Percentiles rank a stretch among this genome's conserved stretches.
These are phyloP conservation scores for Martensiomyces pterosporus DNA, from an alignment of 192 early-diverging fungal genomes.

Conservation along the genomic window DNA sequence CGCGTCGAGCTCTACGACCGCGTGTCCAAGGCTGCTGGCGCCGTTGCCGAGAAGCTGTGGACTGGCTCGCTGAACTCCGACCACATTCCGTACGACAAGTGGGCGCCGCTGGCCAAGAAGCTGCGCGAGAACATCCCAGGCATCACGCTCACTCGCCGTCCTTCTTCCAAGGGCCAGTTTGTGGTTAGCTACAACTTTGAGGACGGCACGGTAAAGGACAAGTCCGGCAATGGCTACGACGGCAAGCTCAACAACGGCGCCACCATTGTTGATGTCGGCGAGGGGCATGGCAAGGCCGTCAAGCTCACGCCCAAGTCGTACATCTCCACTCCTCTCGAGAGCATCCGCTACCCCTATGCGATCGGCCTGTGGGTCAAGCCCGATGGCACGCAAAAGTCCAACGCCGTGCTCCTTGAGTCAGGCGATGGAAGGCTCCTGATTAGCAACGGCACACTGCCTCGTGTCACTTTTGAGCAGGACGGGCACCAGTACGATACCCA, in stretches of 20 bases:
- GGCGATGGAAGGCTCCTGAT: conserved; percentile 34
- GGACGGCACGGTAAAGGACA: conserved; percentile 28
- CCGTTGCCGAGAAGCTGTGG: conserved; percentile 48
- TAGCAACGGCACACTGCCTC: conserved; percentile 29
- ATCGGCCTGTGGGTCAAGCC: conserved; percentile 45
- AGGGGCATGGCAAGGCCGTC: conserved; percentile 36
- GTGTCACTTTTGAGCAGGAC: conserved; percentile 37
- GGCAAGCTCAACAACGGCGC: conserved; percentile 45
- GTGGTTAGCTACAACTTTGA: conserved; percentile 44
- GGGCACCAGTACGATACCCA: conserved; percentile 39
- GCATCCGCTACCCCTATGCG: conserved; percentile 38
- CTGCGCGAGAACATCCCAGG: conserved; percentile 47
- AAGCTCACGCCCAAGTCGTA: conserved; percentile 28
- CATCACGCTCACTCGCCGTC: conserved; percentile 30
- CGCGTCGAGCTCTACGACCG: conserved; percentile 46
- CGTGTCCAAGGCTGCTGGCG: conserved; percentile 36
- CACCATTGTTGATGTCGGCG: conserved; percentile 29
- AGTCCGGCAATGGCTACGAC: conserved; percentile 37
- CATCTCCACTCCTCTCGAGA: conserved; percentile 35
- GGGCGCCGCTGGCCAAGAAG: conserved; percentile 45
- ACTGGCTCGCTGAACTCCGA: conserved; percentile 36
- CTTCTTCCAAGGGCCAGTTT: conserved; percentile 31
- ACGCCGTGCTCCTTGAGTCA: conserved; percentile 36
- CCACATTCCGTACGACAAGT: conserved; percentile 32
- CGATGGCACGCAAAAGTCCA: conserved; percentile 22